Evolutionary conservation across 139 green algal genomes (phyloP).

Genomic region (Penium margaritaceum): DNA sequence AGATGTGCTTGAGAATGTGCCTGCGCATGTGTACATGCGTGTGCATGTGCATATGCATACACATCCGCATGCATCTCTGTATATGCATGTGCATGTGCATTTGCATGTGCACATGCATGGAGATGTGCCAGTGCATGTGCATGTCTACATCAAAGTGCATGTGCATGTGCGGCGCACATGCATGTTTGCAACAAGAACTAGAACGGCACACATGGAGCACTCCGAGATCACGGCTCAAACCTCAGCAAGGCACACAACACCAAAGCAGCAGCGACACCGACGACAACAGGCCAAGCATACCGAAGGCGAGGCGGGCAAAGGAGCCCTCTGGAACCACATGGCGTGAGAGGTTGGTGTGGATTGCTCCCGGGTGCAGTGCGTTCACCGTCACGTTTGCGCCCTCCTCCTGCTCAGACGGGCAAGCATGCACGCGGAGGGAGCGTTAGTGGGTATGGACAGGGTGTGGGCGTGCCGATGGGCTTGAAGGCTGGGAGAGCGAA

Average conservation of each 20-base stretch:
- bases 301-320: neutral
- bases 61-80: too few species aligned
- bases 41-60: too few species aligned
- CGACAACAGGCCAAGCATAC: neutral
- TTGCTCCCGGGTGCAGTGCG: conserved; percentile 71
- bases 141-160: too few species aligned
- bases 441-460: neutral
- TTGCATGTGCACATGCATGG: too few species aligned
- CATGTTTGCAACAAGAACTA: neutral
- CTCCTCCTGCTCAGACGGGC: neutral
- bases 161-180: neutral
- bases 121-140: too few species aligned
- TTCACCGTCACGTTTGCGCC: conserved; percentile 56
- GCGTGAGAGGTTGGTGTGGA: conserved; percentile 70
- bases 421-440: neutral
- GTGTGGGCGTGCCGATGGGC: too few species aligned
- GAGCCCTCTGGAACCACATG: conserved; percentile 17
- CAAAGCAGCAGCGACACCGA: neutral
- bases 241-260: too few species aligned
- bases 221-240: neutral
- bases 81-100: too few species aligned
- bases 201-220: neutral
- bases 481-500: too few species aligned
- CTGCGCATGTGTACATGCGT: too few species aligned
- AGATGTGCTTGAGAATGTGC: too few species aligned